Evolutionary conservation across 2,329 filamentous ascomycete species (phyloP).

Genomic region (Pseudopyrenochaeta lycopersici): DNA sequence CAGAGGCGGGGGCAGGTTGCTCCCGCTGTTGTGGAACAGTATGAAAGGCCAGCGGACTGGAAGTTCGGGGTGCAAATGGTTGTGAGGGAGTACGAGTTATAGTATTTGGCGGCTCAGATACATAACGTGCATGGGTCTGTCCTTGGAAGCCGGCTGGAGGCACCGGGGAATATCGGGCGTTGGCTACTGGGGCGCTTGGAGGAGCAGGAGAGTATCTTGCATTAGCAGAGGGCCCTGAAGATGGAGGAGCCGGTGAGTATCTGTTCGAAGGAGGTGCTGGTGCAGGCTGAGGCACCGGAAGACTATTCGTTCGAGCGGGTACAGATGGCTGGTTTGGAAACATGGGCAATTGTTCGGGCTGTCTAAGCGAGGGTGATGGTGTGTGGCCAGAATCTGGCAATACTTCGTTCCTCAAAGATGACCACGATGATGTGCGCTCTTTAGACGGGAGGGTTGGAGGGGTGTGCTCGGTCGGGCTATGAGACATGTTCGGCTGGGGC

Average conservation of each 20-base stretch:
- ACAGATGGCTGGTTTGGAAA: constrained; percentile 45
- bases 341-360: constrained; percentile 53
- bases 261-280: constrained; percentile 32
- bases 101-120: constrained; percentile 44
- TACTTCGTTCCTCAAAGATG: constrained; percentile 46
- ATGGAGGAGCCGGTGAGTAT: constrained; percentile 31
- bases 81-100: constrained; percentile 53
- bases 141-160: constrained; percentile 48
- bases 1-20: constrained; percentile 11
- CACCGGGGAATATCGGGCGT: constrained; percentile 52
- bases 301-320: constrained; percentile 40
- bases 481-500: constrained; percentile 42
- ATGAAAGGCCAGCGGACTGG: constrained; percentile 69
- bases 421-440: constrained; percentile 47
- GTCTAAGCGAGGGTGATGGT: constrained; percentile 45
- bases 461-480: constrained; percentile 29
- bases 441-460: constrained; percentile 40
- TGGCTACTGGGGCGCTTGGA: constrained; percentile 41
- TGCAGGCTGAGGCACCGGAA: constrained; percentile 41
- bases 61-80: constrained; percentile 69
- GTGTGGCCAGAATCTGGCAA: constrained; percentile 37
- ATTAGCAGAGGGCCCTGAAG: constrained; percentile 38
- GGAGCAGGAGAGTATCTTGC: constrained; percentile 55
- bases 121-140: constrained; percentile 49
- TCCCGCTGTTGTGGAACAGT: constrained; percentile 44